A percentile compares a stretch with the other conserved stretches of the same genome.
Conservation (phyloP, 2,329 filamentous ascomycete species). For the Macrophomina tecta region DNA sequence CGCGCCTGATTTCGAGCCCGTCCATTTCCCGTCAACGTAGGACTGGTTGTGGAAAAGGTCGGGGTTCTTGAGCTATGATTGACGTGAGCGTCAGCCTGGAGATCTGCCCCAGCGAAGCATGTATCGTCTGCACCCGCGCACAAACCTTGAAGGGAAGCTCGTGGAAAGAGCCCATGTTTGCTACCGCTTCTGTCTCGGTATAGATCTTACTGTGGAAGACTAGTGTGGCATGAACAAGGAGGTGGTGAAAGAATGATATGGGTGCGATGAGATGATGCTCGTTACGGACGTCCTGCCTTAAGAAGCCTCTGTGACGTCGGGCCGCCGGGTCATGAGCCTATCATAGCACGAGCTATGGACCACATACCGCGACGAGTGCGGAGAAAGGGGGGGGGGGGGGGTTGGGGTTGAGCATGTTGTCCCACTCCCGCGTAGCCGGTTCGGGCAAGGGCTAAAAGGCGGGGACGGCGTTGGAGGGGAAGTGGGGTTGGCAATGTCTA, state of each 20-base stretch:
- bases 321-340: background rate
- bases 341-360: background rate
- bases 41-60: conserved; percentile 61
- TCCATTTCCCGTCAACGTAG: conserved; percentile 62
- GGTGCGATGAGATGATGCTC: background rate
- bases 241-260: background rate
- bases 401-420: background rate
- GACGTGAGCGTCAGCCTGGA: conserved; percentile 11
- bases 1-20: conserved; percentile 62
- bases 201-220: background rate
- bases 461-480: background rate
- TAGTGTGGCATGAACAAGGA: background rate
- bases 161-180: conserved; percentile 39
- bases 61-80: conserved; percentile 57
- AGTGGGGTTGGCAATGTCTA: background rate
- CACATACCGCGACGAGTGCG: conserved; percentile 1
- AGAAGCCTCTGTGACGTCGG: background rate
- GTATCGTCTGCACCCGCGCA: background rate
- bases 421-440: conserved; percentile 13
- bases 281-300: conserved; percentile 2
- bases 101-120: background rate
- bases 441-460: conserved; percentile 3
- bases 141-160: conserved; percentile 52
- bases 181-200: background rate
- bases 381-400: background rate